Evolutionary conservation across 805 yeast species (phyloP), one percentile per base, ranked within the genome.

Genomic region (Ogataea naganishii): DNA sequence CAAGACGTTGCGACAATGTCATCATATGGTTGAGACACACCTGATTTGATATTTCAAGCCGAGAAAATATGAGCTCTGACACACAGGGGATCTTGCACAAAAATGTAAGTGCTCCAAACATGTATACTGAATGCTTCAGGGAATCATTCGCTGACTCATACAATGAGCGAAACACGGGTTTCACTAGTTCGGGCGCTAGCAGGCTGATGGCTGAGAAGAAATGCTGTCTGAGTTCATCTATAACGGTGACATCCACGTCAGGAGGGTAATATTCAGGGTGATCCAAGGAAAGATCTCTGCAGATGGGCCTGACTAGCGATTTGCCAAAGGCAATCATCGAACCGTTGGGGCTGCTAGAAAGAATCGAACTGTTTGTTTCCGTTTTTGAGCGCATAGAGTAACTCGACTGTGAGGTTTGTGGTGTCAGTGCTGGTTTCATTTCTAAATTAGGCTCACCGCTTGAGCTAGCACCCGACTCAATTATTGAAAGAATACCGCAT

Each of bases 401-500:
- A n/a, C n/a, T n/a, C n/a, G n/a, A n/a, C n/a, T n/a, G n/a, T n/a
- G n/a, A n/a, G n/a, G n/a, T n/a, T n/a, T n/a, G n/a, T n/a, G n/a
- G n/a, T n/a, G n/a, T n/a, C n/a, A n/a, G n/a, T n/a, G n/a, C n/a
- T n/a, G n/a, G n/a, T n/a, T n/a, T n/a, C n/a, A n/a, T n/a, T n/a
- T n/a, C n/a, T n/a, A n/a, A n/a, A n/a, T n/a, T n/a, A n/a, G n/a
- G n/a, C n/a, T n/a, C n/a, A n/a, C n/a, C n/a, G n/a, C n/a, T n/a
- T n/a, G n/a, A n/a, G n/a, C n/a, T n/a, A n/a, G n/a, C n/a, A n/a
- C n/a, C n/a, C n/a, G n/a, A n/a, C n/a, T 51, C 50, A 14, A 37
- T 23, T 1, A 38, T 13, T 19, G 43, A 41, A 10, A 58, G 32
- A 1, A 57, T 47, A 12, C 58, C 42, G 6, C 64, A 62, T 19